A percentile compares a stretch with the other conserved stretches of the same genome.
phyloP scores from a whole-genome alignment of 257 asterid genomes.

The Solanum clarkiae region DNA sequence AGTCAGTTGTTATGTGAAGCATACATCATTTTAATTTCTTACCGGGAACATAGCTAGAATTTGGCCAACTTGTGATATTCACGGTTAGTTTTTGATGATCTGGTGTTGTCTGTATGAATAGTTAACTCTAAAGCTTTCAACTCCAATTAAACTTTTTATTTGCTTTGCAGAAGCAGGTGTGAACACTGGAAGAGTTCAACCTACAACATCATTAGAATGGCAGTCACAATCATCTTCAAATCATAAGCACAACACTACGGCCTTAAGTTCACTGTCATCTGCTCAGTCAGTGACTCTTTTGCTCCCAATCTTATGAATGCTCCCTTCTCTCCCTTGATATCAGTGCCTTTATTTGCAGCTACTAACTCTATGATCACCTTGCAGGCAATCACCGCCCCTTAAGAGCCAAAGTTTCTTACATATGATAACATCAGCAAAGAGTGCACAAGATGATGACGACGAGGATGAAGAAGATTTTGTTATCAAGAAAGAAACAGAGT shows the following conservation, averaged over 20 bases:
- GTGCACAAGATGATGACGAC: conserved; percentile 59
- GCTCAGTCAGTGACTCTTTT: conserved; percentile 52
- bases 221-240: conserved; percentile 55
- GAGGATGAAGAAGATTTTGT: conserved; percentile 53
- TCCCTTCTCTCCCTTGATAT: background rate
- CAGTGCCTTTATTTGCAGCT: background rate
- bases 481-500: conserved; percentile 57
- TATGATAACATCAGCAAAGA: conserved; percentile 64
- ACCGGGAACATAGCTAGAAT: background rate
- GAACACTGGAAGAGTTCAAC: conserved; percentile 51
- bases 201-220: conserved; percentile 46
- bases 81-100: background rate
- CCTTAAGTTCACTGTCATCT: conserved; percentile 60
- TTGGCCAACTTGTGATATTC: background rate
- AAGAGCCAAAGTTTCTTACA: conserved; percentile 61
- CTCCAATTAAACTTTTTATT: background rate
- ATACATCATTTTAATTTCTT: background rate
- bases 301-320: background rate
- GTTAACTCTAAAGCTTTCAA: background rate
- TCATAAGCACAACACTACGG: conserved; percentile 27
- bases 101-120: background rate
- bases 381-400: conserved; percentile 63
- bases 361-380: background rate
- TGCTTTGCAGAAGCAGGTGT: conserved; percentile 40
- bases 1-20: background rate